Percentiles rank a stretch among this genome's conserved stretches.
These are phyloP conservation scores for Peniophora sp. DNA, from an alignment of 1,284 basidiomycete genomes.

Conservation along the genomic window DNA sequence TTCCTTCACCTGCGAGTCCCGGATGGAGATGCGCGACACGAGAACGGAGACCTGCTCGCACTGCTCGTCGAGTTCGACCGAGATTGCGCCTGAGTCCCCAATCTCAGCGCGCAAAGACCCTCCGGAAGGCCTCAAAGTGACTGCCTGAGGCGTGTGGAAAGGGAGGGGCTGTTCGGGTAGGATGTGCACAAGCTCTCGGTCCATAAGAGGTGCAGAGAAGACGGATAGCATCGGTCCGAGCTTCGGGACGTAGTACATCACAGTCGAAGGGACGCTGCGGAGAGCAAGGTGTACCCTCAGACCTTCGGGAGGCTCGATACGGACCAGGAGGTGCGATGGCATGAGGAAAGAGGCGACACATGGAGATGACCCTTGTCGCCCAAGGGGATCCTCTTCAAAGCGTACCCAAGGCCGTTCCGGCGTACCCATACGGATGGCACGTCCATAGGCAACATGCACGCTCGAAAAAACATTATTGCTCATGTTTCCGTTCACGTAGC, in stretches of 20 bases:
- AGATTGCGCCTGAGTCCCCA: background rate
- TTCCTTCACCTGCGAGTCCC: background rate
- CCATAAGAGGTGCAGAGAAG: constrained; percentile 21
- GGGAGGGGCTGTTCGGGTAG: constrained; percentile 15
- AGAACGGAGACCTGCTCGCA: constrained; percentile 15
- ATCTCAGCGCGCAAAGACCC: background rate
- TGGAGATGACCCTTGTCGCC: constrained; percentile 21
- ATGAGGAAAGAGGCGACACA: constrained; percentile 14
- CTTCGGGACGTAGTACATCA: constrained; percentile 8
- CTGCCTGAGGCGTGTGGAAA: background rate
- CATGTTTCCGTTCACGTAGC: constrained; percentile 17
- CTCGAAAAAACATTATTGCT: constrained; percentile 21
- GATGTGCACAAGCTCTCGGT: constrained; percentile 22
- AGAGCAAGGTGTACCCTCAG: background rate
- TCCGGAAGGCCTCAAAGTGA: no score
- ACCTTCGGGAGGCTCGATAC: background rate
- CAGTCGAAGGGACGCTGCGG: constrained; percentile 4
- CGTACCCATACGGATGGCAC: constrained; percentile 17
- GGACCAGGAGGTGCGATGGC: background rate
- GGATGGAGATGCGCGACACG: background rate
- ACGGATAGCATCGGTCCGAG: constrained; percentile 21
- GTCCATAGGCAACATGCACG: constrained; percentile 24
- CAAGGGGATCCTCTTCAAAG: constrained; percentile 26
- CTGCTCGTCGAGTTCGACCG: constrained; percentile 23
- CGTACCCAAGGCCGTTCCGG: constrained; percentile 13